Evolutionary conservation across 176 grass and related monocot genomes (phyloP), one percentile per base, ranked within the genome.

Genomic region (Guadua angustifolia): DNA sequence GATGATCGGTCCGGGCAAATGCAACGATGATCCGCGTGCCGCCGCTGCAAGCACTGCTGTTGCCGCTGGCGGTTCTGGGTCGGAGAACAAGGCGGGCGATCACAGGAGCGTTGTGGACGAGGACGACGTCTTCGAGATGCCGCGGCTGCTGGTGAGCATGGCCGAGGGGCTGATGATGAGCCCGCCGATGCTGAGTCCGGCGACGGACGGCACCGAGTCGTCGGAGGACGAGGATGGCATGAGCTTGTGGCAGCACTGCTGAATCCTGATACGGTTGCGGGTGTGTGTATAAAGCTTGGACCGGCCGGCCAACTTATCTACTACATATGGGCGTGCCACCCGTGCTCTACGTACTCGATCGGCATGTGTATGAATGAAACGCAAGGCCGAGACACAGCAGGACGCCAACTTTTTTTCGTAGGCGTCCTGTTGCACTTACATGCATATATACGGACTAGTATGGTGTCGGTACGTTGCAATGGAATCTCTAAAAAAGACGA

Each of bases 91-190:
- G 5, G 26, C 76, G 17, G 82, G 60, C 0, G 83, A 81, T 8
- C 69, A 40, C 0, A 60, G 8, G 17, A 52, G 33, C 6, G 38
- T 89, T 9, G 63, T 97, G 47, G 94, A 97, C 53, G 94, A 88
- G 82, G 91, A 97, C 40, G 90, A 94, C 87, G 88, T 97, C 0
- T 90, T 94, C 47, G 75, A 84, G 83, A 88, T 97, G 91, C 94
- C 29, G 29, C 29, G 29, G 29, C 29, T 29, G 29, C 29, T 29
- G 29, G 29, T 47, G 52, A 90, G 80, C 79, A 94, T 97, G 94
- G 91, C 94, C 3, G 94, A 97, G 89, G 94, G 94, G 53, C 71
- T 97, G 66, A 94, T 97, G 91, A 94, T 97, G 91, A 97, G 89
- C 79, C 94, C 94, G 39, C 94, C 91, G 55, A 29, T 29, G 29